A percentile compares a stretch with the other conserved stretches of the same genome.
Conservation (phyloP, 164 flowering plant species). For the Vitis rotundifolia region DNA sequence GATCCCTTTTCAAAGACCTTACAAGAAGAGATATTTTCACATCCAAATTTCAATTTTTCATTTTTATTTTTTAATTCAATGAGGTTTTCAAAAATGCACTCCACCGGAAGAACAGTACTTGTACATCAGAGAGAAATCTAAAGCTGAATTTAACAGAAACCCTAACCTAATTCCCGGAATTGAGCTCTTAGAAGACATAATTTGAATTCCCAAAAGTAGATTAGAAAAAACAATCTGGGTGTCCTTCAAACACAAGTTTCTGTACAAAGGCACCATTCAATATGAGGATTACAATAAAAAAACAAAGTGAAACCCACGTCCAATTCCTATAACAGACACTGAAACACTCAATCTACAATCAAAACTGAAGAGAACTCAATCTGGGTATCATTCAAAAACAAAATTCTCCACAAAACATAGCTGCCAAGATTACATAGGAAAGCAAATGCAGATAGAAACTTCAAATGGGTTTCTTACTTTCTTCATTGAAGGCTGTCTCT, state of each 20-base stretch:
- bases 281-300: too few species aligned
- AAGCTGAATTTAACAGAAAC: neutral
- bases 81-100: too few species aligned
- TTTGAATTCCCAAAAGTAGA: neutral
- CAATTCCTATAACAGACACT: neutral
- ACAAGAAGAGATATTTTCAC: too few species aligned
- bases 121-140: neutral
- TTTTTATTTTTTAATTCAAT: too few species aligned
- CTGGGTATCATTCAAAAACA: neutral
- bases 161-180: neutral
- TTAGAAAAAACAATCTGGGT: neutral
- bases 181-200: neutral
- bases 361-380: neutral
- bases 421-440: too few species aligned
- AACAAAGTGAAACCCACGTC: neutral
- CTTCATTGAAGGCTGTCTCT: conserved; percentile 25
- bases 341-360: neutral
- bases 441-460: neutral
- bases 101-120: neutral
- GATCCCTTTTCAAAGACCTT: too few species aligned
- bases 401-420: neutral
- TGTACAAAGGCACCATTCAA: too few species aligned
- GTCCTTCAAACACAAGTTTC: neutral
- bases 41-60: too few species aligned
- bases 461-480: conserved; percentile 28